Base-by-base conservation (phyloP, 352 stramenopile species). In the Nothophytophthora sp. region DNA sequence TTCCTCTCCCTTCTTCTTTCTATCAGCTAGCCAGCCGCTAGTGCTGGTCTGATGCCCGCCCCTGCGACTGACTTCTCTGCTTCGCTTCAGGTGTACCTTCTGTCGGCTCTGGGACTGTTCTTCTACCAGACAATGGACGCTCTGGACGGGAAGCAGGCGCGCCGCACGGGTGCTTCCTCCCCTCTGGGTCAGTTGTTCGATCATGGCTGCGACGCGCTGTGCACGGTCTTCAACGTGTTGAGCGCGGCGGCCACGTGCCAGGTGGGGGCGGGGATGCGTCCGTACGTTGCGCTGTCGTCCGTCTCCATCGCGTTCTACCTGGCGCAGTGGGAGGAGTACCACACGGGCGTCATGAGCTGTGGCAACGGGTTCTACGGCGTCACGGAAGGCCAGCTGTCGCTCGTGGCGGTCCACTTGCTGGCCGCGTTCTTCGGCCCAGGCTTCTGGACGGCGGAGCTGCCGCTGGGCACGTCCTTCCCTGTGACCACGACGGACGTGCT, bases 71-170 rank as follows among this genome's bases (percentile, higher is more conserved):
- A 16, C 19, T 41, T 60, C 32, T 65, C 40, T 19, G 35, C 2
- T 22, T 5, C 41, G 29, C 19, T 55, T 5, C 28, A 73, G 63
- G 64, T 92, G 37, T 95, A 94, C 60, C 51, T 82, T 27, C 55
- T 91, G 38, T 86, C 73, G 32, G 86, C 77, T n/a, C 34, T 90
- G 7, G 82, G 84, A 0, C 68, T 95, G 24, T 96, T 96, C 47
- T 53, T 94, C 38, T 99, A 99, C 67, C 96, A 99, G 76, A 99
- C 96, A 22, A 73, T 99, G 18, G 98, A 99, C 63, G 98, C 98
- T 36, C 96, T 99, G 65, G 98, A 99, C 67, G 98, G 98, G 45
- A 99, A 99, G 76, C 97, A 99, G 73, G 96, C 97, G 29, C 87
- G 97, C 13, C 89, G 92, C 56, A 99, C 97, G 15, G 74, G 76